These are phyloP conservation scores for Synchytrium microbalum DNA, from an alignment of 371 early-diverging fungal genomes.

Conservation along the genomic window DNA sequence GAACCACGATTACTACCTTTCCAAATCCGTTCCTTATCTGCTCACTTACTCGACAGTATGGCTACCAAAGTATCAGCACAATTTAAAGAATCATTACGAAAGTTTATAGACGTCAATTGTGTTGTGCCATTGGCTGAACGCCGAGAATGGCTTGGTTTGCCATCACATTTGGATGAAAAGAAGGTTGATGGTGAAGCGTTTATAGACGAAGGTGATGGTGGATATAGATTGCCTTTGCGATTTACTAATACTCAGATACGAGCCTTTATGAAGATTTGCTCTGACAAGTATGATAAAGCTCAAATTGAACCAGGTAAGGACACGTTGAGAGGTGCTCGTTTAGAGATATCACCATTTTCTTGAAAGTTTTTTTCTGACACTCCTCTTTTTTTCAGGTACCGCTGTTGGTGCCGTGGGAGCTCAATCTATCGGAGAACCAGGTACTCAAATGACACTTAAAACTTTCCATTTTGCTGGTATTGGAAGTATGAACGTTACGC, in stretches of 20 bases:
- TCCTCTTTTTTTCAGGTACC: conserved; percentile 32
- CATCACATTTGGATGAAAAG: neutral
- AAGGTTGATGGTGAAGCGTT: neutral
- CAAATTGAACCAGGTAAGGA: conserved; percentile 81
- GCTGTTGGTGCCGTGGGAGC: conserved; percentile 98
- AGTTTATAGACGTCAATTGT: neutral
- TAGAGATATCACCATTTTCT: conserved; percentile 1
- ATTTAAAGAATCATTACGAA: neutral
- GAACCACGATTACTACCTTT: conserved; percentile 46
- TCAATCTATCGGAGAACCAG: conserved; percentile 98
- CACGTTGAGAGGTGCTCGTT: conserved; percentile 1
- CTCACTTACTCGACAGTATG: neutral
- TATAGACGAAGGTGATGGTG: conserved; percentile 3
- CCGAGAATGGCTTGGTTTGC: neutral
- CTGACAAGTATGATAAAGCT: conserved; percentile 75
- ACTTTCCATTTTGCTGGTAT: conserved; percentile 99
- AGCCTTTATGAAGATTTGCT: conserved; percentile 69
- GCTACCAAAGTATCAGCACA: neutral
- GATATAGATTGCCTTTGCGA: conserved; percentile 4
- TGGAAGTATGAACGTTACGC: conserved; percentile 97
- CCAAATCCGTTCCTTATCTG: conserved; percentile 40
- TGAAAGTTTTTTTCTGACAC: neutral
- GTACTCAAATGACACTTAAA: conserved; percentile 99
- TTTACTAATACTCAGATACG: conserved; percentile 41
- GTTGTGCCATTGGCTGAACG: neutral